Evolutionary conservation across 768 basidiomycete species (phyloP).

Genomic region (Hortiboletus campestris): DNA sequence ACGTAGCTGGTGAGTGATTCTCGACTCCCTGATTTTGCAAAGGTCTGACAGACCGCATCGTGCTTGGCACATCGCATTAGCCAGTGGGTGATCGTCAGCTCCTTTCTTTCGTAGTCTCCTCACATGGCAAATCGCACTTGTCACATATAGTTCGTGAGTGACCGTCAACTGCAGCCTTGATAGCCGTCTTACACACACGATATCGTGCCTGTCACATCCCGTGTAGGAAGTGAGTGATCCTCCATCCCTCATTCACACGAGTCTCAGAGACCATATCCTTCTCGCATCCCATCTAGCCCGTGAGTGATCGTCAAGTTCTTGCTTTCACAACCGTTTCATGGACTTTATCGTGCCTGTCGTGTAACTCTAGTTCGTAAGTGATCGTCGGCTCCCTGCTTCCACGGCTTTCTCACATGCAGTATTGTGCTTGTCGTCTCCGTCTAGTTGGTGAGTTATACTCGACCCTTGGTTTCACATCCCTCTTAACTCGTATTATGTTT

Average conservation of each 20-base stretch:
- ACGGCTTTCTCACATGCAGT: too few species aligned
- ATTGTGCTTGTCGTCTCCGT: not conserved
- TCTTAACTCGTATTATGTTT: not conserved
- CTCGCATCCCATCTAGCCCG: not conserved
- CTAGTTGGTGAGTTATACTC: not conserved
- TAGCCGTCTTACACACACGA: not conserved
- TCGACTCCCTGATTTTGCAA: not conserved
- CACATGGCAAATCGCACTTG: too few species aligned
- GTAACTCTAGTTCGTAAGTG: not conserved
- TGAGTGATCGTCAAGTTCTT: not conserved
- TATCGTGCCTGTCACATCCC: not conserved
- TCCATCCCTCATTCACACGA: not conserved
- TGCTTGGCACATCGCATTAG: not conserved
- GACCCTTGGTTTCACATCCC: too few species aligned
- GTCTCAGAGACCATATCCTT: not conserved
- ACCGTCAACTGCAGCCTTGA: not conserved
- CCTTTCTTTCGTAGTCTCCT: too few species aligned
- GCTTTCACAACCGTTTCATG: not conserved
- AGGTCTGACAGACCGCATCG: not conserved
- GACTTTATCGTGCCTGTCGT: not conserved
- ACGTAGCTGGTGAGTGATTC: not conserved
- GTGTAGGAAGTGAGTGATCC: not conserved
- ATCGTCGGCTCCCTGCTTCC: not conserved
- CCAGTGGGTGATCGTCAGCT: not conserved
- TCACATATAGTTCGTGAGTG: not conserved